These are phyloP conservation scores for Galeopsis tetrahit DNA, from an alignment of 257 asterid species.

Conservation along the genomic window DNA sequence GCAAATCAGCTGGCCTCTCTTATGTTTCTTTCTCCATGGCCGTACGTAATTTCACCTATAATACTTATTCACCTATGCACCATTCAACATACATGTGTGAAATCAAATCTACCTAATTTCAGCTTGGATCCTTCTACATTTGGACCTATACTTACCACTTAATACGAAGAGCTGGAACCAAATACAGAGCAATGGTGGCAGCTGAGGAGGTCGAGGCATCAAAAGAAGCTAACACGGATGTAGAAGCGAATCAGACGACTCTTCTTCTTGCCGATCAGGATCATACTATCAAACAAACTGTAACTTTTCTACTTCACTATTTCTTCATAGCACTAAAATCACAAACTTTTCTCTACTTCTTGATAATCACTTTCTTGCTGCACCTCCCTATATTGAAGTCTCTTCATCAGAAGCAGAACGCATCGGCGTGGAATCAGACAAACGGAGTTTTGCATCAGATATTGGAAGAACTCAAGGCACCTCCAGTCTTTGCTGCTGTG, in stretches of 20 bases:
- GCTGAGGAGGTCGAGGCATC: slow-evolving; percentile 34
- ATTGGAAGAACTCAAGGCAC: slow-evolving; percentile 69
- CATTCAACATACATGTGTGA: background rate
- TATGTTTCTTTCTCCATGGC: slow-evolving; percentile 95
- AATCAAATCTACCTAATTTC: slow-evolving; percentile 3
- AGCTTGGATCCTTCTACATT: slow-evolving; percentile 82
- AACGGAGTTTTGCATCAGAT: slow-evolving; percentile 47
- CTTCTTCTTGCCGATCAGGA: slow-evolving; percentile 39
- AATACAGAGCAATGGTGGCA: slow-evolving; percentile 40
- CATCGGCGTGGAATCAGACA: slow-evolving; percentile 38
- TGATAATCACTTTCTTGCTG: too few relatives aligned
- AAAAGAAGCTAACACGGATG: slow-evolving; percentile 57
- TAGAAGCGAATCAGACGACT: slow-evolving; percentile 56
- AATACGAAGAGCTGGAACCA: slow-evolving; percentile 51
- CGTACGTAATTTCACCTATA: slow-evolving; percentile 38
- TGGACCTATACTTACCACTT: slow-evolving; percentile 79
- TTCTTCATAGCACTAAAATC: too few relatives aligned
- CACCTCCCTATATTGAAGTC: background rate
- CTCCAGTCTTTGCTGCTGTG: slow-evolving; percentile 78
- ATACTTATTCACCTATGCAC: too few relatives aligned
- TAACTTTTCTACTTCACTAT: slow-evolving; percentile 26
- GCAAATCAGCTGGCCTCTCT: slow-evolving; percentile 61
- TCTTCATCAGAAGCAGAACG: slow-evolving; percentile 7
- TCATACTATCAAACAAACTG: slow-evolving; percentile 27
- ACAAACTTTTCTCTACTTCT: too few relatives aligned